Base-by-base conservation (phyloP, 306 rosid genomes). In the Cicer chorassanicum region DNA sequence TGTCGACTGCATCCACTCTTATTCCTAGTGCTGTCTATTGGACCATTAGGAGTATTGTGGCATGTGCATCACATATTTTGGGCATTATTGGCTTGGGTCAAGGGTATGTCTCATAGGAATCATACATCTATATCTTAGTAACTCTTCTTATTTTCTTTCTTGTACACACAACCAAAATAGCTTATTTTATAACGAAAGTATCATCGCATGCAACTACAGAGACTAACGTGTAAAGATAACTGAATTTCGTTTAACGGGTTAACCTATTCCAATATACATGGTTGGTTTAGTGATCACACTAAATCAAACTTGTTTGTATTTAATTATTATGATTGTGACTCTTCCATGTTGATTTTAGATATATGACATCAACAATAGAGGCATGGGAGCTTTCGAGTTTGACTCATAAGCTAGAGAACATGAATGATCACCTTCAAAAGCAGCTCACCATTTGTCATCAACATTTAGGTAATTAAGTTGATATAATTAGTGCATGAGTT, bases 351-450 rank as follows among this genome's bases (percentile, higher is more conserved):
- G 36, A 53, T 68, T 42, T 73, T 69, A 90, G 97, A 82, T 71
- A 76, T 9, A 6, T 75, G 45, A 57, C 61, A 75, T 79, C 86
- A 74, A 45, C 84, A 68, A 79, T 72, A 24, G 94, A 90, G 65
- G 38, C 87, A 7, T 93, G 98, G 96, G 97, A 93, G 65, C 81
- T 89, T 41, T 82, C 96, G 0, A 88, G 89, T 44, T 80, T 88
- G 90, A 80, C 87, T 1, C 89, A 89, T 63, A 89, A 85, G 86
- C 83, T 89, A 4, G 83, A 80, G 44, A 84, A 29, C 68, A 78
- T 93, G 46, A 74, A 76, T 57, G 71, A 81, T 51, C 91, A 88
- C 81, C 91, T 93, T 65, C 74, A 49, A 24, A 79, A 75, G 63
- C 86, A 79, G 62, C 86, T 91, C 55, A 15, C 36, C 62, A 78